Evolutionary conservation across 2,329 filamentous ascomycete genomes (phyloP).

Genomic region (Cordyceps militaris): DNA sequence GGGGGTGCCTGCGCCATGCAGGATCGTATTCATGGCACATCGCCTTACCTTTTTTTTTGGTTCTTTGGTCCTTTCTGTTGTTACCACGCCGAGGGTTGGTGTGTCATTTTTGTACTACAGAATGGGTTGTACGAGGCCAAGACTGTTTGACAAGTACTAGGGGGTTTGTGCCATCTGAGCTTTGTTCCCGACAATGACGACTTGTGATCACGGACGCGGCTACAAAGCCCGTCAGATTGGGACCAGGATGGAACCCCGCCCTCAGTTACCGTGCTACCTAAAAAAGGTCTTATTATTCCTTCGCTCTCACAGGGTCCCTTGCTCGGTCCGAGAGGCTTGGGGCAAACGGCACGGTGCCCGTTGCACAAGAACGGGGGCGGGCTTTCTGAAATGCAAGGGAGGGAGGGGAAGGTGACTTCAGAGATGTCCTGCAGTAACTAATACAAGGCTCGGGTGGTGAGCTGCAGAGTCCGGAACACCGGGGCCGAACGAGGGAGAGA

Average conservation of each 20-base stretch:
- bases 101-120: neutral
- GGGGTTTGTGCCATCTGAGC: neutral
- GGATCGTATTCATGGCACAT: conserved; percentile 4
- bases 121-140: neutral
- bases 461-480: neutral
- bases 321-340: neutral
- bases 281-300: neutral
- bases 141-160: neutral
- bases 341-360: neutral
- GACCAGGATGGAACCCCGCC: neutral
- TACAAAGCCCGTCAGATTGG: conserved; percentile 7
- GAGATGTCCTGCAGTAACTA: conserved; percentile 1
- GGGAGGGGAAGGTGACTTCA: neutral
- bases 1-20: neutral
- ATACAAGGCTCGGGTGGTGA: neutral
- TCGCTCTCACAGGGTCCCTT: neutral
- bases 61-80: neutral
- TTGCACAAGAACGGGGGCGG: neutral
- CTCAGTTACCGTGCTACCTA: neutral
- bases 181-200: neutral
- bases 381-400: neutral
- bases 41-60: neutral
- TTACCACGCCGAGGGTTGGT: neutral
- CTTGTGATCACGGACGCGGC: neutral
- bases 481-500: neutral